These are phyloP conservation scores for Fusarium robinianum DNA, from an alignment of 2,329 filamentous ascomycete genomes.

Conservation along the genomic window DNA sequence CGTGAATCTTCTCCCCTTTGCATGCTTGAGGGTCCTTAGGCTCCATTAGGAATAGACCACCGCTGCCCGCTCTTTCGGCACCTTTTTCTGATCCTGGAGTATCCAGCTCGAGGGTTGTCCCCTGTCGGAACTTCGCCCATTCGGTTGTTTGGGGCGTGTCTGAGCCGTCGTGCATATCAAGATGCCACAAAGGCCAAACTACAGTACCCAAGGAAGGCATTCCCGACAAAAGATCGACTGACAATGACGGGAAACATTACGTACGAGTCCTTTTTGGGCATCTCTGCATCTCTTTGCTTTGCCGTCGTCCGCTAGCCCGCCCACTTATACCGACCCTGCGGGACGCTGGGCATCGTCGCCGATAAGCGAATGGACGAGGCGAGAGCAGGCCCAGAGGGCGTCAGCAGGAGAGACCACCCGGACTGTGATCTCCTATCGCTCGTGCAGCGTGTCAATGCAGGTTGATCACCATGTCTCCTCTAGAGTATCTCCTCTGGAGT, in stretches of 20 bases:
- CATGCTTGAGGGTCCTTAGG: constrained; percentile 4
- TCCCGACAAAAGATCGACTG: no score
- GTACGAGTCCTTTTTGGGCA: constrained; percentile 9
- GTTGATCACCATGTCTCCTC: constrained; percentile 8
- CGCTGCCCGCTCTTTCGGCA: background rate
- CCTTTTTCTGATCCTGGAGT: background rate
- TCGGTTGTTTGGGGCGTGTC: no score
- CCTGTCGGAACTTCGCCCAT: no score
- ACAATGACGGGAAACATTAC: background rate
- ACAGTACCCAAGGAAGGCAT: background rate
- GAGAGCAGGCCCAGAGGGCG: background rate
- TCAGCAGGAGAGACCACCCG: background rate
- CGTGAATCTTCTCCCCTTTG: constrained; percentile 11
- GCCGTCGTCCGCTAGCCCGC: background rate
- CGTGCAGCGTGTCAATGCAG: constrained; percentile 10
- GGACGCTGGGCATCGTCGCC: constrained; percentile 20
- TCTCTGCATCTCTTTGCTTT: constrained; percentile 4
- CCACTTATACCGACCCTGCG: constrained; percentile 10
- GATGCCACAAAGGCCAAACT: no score
- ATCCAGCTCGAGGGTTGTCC: no score
- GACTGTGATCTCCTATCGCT: constrained; percentile 9
- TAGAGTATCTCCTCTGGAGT: background rate
- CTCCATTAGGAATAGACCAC: constrained; percentile 4
- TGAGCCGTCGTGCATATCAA: no score
- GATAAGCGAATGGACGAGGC: constrained; percentile 10